Evolutionary conservation across 2,329 filamentous ascomycete species (phyloP), one percentile per base, ranked within the genome.

Genomic region (Pseudogymnoascus sp.): DNA sequence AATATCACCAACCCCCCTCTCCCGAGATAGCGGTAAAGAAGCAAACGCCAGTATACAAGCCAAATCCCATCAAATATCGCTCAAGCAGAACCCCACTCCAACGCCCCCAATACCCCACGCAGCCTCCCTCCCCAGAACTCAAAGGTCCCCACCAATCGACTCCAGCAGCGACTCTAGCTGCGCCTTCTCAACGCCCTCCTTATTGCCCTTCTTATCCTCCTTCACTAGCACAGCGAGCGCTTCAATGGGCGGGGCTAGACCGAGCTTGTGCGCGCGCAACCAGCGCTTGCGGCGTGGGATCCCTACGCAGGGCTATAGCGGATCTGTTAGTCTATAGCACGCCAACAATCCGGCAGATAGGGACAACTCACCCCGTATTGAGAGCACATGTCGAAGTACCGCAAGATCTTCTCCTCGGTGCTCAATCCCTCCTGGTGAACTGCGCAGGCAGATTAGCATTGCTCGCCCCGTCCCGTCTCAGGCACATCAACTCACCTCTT

Each of bases 301-400:
- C 6, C 95, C 95, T 62, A 96, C 89, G 73, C 91, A 96, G 1
- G 95, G 95, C 91, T 96, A 71, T 48, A 65, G 25, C 21, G 34
- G 8, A 51, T 48, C 3, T 16, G n/a, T 61, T 16, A 61, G 48
- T 28, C 14, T 23, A 28, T 31, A 25, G 23, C 48, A 16, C 14
- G 23, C 48, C 7, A 16, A 31, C 6, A 36, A 48, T 61, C 5
- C 5, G 7, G 36, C 61, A 60, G 19, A 63, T 5, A 51, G 62
- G 23, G 25, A 13, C 63, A n/a, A 86, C 90, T 79, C 85, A 96
- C 92, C 64, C 95, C 95, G 75, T 90, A 99, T 72, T 96, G 90
- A 66, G 85, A 90, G 72, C 88, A 95, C 69, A 96, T 89, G 75
- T 99, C 95, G 77, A 95, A 99, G 74, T 96, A 90, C 67, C 93